phyloP scores from a whole-genome alignment of 2,329 filamentous ascomycete genomes.

The Zopfia rhizophila region DNA sequence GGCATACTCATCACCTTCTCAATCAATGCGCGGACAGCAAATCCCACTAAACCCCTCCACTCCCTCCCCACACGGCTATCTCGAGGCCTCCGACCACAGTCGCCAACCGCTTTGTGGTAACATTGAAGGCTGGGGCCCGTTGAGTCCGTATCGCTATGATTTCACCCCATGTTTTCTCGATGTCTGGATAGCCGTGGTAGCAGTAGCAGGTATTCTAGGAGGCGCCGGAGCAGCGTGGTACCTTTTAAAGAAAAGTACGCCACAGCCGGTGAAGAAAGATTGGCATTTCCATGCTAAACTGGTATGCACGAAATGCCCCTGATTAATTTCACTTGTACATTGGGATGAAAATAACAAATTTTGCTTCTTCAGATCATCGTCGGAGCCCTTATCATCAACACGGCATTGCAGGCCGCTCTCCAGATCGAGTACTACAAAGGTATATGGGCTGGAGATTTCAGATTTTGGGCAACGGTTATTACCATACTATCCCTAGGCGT shows the following conservation, averaged over 20 bases:
- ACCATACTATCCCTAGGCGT: conserved; percentile 78
- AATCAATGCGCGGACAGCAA: conserved; percentile 51
- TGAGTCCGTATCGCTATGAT: conserved; percentile 88
- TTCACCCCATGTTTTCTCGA: conserved; percentile 98
- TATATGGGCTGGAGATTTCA: conserved; percentile 82
- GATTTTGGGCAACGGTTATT: conserved; percentile 82
- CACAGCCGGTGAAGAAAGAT: conserved; percentile 77
- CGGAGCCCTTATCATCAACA: conserved; percentile 72
- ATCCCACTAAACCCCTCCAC: conserved; percentile 44
- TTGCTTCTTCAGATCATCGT: conserved; percentile 66
- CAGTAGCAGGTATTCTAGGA: conserved; percentile 79
- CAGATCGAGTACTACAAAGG: conserved; percentile 76
- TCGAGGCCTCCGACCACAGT: conserved; percentile 56
- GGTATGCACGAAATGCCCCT: conserved; percentile 61
- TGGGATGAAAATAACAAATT: conserved; percentile 18
- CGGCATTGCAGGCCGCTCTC: conserved; percentile 76
- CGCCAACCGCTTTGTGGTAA: conserved; percentile 86
- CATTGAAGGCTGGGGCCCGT: conserved; percentile 91
- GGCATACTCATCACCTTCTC: conserved; percentile 29
- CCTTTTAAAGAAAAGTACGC: conserved; percentile 75
- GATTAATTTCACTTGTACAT: neutral
- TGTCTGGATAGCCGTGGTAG: conserved; percentile 82
- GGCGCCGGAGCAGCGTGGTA: conserved; percentile 84
- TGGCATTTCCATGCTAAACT: conserved; percentile 95
- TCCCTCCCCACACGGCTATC: conserved; percentile 60